Evolutionary conservation across 169 alveolate genomes (phyloP), one percentile per base, ranked within the genome.

Genomic region (Babesia divergens): DNA sequence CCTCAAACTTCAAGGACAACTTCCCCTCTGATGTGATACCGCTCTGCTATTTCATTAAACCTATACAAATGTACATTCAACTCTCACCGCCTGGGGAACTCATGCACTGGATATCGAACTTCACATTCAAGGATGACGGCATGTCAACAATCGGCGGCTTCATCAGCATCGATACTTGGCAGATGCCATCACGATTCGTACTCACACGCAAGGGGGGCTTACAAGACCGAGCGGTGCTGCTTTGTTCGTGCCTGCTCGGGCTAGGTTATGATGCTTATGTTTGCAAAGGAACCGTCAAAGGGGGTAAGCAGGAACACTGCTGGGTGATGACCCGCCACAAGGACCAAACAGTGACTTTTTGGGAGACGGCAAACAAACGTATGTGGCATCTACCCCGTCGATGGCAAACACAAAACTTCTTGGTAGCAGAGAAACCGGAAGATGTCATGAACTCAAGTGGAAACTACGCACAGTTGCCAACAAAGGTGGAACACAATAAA

Each of bases 261-360:
- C 76, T 69, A 20, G 77, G 83, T 14, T 70, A 69, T 29, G 88
- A 80, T 37, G 88, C 83, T 4, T 80, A 69, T 55, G 83, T 80
- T 16, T 68, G 83, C 65, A 80, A 80, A 65, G 88, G 88, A 0
- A 80, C 88, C 2, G 31, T 70, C 18, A 42, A 68, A 16, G 42
- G 44, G 20, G 88, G 82, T 9, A 32, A 13, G 31, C 52, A 31
- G 8, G 82, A 68, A 20, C 88, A 80, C 65, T 69, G 83, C 59
- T 80, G 83, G 83, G 88, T 70, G 18, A 80, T 80, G 88, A 80
- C 83, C 8, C 51, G 88, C 22, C 86, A 77, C 55, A 34, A 74
- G 1, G 86, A 56, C 42, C 64, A 71, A 20, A 77, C 86, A 1
- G 82, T 77, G 14, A 62, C 86, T 22, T 77, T 80, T 46, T 80